Base-by-base conservation (phyloP, 805 yeast genomes). In the Debaryomyces tyrocola region DNA sequence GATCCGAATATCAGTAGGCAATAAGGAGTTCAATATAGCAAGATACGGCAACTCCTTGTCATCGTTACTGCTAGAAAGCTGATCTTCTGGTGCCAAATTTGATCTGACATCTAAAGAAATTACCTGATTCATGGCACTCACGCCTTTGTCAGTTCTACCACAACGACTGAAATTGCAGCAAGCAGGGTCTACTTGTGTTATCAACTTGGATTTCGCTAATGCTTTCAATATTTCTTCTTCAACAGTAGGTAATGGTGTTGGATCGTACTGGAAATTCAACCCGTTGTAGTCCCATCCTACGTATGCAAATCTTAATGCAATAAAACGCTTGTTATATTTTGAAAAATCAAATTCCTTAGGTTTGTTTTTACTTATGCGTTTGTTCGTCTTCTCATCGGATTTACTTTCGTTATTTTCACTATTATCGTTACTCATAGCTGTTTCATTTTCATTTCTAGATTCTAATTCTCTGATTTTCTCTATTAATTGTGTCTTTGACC, bases 81-180 rank as follows among this genome's bases (percentile, higher is more conserved):
- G 90, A 42, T 89, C 87, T 38, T 85, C 91, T 1, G 57, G 55
- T 0, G 80, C 59, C 35, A 94, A 66, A 18, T 73, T 71, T 0
- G 97, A 89, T 53, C 99, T 75, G 21, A 92, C 84, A 12, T 73
- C 67, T 33, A 94, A 67, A 0, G 96, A 84, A 4, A 94, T 85
- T 2, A 94, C 98, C 65, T 94, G 99, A 53, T 89, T 87, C 85
- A 94, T 80, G 0, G 99, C 99, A 69, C 96, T 88, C 11, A 92
- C 98, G n/a, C 97, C 98, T 54, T 81, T 82, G 59, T 92, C 98
- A 0, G 98, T 92, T 58, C 98, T 75, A 0, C 98, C 98, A 68
- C 98, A 94, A 51, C 97, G 73, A 54, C 95, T 86, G 63, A 91
- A 90, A 11, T 79, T 75, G 59, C 84, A 87, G 1, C 80, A 83